These are phyloP conservation scores for Barnettozyma sp. DNA, from an alignment of 805 yeast species.

Conservation along the genomic window DNA sequence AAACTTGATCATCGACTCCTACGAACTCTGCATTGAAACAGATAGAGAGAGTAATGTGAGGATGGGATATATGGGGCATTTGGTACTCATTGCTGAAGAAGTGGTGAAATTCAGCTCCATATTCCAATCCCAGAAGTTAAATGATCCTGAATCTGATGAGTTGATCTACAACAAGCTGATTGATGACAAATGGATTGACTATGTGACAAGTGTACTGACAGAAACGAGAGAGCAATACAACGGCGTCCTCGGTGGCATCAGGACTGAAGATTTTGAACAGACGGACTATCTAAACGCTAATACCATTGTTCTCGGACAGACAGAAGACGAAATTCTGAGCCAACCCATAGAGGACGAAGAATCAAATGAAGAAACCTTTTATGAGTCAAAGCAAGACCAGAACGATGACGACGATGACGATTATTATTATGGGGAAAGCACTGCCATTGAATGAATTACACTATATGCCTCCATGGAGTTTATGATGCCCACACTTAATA, in stretches of 20 bases:
- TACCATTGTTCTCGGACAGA: conserved; percentile 24
- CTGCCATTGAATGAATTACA: conserved; percentile 1
- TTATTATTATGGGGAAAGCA: neutral
- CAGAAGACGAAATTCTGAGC: conserved; percentile 23
- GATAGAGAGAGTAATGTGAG: conserved; percentile 60
- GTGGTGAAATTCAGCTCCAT: conserved; percentile 72
- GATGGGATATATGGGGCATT: conserved; percentile 94
- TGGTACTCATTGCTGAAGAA: conserved; percentile 90
- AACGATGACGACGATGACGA: conserved; percentile 7
- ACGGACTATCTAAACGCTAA: conserved; percentile 17
- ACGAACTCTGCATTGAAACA: conserved; percentile 48
- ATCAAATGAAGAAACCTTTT: neutral
- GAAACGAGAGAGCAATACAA: conserved; percentile 84
- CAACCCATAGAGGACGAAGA: conserved; percentile 12
- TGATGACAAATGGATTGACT: conserved; percentile 58
- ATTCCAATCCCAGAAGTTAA: conserved; percentile 23
- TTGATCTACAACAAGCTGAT: conserved; percentile 21
- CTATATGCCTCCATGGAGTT: too few relatives aligned
- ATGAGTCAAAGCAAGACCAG: conserved; percentile 5
- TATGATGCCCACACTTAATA: too few relatives aligned
- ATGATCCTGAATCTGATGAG: conserved; percentile 22
- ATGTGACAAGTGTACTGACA: conserved; percentile 66
- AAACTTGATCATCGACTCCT: conserved; percentile 57
- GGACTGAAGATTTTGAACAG: conserved; percentile 21
- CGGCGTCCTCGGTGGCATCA: conserved; percentile 71